Evolutionary conservation across 495 filamentous ascomycete genomes (phyloP).

Genomic region (Penicillium atrosanguineum): DNA sequence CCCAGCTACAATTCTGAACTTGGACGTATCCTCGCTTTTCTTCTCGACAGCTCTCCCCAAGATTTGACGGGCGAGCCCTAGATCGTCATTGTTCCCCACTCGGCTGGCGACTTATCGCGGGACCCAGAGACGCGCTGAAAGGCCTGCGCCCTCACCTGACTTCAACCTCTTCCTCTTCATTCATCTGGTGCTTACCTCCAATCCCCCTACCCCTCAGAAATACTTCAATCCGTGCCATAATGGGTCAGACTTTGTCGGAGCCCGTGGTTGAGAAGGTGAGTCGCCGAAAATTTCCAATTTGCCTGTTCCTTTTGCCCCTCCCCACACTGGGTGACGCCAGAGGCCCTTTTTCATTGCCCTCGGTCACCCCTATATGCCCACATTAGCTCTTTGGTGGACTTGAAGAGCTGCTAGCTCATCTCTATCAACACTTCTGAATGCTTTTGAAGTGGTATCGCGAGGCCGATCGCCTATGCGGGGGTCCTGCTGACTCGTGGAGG

Average conservation of each 20-base stretch:
- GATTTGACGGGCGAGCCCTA: conserved; percentile 15
- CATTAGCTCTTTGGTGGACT: not conserved
- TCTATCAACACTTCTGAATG: not conserved
- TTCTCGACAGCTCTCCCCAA: not conserved
- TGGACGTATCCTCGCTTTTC: not conserved
- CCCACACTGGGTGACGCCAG: conserved; percentile 28
- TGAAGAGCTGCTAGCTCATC: not conserved
- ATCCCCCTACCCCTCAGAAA: conserved; percentile 5
- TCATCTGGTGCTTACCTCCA: conserved; percentile 21
- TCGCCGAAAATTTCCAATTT: conserved; percentile 21
- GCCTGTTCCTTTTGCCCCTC: conserved; percentile 25
- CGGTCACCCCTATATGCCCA: not conserved
- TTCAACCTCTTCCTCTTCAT: conserved; percentile 17
- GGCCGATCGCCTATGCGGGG: conserved; percentile 25
- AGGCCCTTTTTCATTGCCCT: conserved; percentile 17
- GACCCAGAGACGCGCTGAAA: conserved; percentile 30
- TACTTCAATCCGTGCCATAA: conserved; percentile 40
- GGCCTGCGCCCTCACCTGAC: conserved; percentile 32
- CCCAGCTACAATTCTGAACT: not conserved
- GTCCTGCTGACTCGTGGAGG: conserved; percentile 25
- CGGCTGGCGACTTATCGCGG: conserved; percentile 29
- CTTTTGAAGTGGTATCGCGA: not conserved
- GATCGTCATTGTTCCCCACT: conserved; percentile 30
- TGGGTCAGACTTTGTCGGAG: conserved; percentile 99
- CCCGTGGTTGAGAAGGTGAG: conserved; percentile 97